Percentiles rank a stretch among this genome's conserved stretches.
Evolutionary conservation across 208 protist genomes (phyloP).

Genomic region (Trypanosoma platydactyli): DNA sequence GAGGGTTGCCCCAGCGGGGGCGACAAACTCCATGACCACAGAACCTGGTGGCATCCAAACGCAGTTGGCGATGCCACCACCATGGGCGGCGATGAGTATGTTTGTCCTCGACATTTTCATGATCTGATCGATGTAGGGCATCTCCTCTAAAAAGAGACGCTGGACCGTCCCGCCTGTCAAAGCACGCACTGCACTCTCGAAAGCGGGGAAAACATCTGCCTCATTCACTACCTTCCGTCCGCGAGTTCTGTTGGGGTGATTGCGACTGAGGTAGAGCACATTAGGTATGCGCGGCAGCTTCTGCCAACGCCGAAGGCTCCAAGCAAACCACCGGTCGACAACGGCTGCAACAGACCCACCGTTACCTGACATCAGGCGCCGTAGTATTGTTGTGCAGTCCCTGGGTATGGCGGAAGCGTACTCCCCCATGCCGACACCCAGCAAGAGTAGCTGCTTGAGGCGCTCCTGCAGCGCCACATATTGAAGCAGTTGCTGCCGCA

Average conservation of each 20-base stretch:
- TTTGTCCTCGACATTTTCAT: conserved; percentile 13
- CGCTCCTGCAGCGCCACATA: conserved; percentile 16
- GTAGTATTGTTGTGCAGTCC: background rate
- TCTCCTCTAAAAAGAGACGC: conserved; percentile 29
- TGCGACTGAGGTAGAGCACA: conserved; percentile 32
- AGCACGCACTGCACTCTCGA: conserved; percentile 18
- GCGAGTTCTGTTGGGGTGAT: conserved; percentile 25
- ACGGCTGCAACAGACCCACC: background rate
- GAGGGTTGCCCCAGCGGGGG: conserved; percentile 26
- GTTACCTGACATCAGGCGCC: conserved; percentile 5
- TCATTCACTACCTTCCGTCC: conserved; percentile 38
- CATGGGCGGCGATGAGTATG: conserved; percentile 35
- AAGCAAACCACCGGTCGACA: conserved; percentile 11
- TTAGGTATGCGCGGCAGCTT: conserved; percentile 12
- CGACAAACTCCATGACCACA: conserved; percentile 33
- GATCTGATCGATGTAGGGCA: conserved; percentile 32
- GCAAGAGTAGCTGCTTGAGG: conserved; percentile 5
- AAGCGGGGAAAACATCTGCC: conserved; percentile 16
- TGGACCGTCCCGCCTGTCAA: conserved; percentile 18
- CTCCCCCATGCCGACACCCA: background rate
- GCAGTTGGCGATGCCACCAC: conserved; percentile 38
- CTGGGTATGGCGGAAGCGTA: background rate
- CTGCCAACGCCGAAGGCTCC: conserved; percentile 7
- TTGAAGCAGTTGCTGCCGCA: conserved; percentile 10
- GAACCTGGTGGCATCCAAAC: conserved; percentile 36